Base-by-base conservation (phyloP, 495 filamentous ascomycete genomes). In the Trichocladium uniseriatum region DNA sequence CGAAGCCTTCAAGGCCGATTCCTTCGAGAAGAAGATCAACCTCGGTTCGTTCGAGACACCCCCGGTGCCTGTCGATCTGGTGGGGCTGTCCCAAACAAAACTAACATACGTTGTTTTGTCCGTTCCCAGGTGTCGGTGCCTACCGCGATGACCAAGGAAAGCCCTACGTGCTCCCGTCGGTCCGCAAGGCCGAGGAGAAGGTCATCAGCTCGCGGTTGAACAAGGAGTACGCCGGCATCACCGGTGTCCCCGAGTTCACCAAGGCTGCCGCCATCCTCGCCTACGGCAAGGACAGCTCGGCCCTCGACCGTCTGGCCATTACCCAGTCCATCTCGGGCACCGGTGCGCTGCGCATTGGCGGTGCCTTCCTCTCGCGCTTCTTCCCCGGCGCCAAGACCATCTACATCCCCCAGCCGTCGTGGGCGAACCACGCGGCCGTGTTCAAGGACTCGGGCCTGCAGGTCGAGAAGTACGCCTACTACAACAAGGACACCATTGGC, bases 311-410 rank as follows among this genome's bases (percentile, higher is more conserved):
- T 45, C 72, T 98, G 37, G 89, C 83, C 66, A 89, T 94, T 71
- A 95, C 92, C 27, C 92, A 98, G 75, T 86, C 90, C 68, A 95
- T 98, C 75, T 98, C 92, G 45, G 92, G 92, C 45, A 98, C 92
- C 43, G 92, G 92, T 59, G 91, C 92, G 51, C 80, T 98, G 54
- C 81, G 92, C 57, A 92, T 98, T 57, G 92, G 88, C 54, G 92
- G 83, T 62, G 88, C 87, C 57, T 98, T 97, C 79, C 76, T 98
- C 39, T 69, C 85, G 62, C 83, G 87, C 52, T 89, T 85, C 79
- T 96, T 84, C 75, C 90, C 92, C 27, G 75, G 81, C 65, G 78
- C 77, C 51, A 98, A 95, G 82, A 88, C 82, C 63, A 84, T 97
- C 71, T 96, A 95, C 75, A 83, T 98, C 58, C 92, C 92, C 28